Evolutionary conservation across 2,329 filamentous ascomycete genomes (phyloP).

Genomic region (Ophiostoma sp.): DNA sequence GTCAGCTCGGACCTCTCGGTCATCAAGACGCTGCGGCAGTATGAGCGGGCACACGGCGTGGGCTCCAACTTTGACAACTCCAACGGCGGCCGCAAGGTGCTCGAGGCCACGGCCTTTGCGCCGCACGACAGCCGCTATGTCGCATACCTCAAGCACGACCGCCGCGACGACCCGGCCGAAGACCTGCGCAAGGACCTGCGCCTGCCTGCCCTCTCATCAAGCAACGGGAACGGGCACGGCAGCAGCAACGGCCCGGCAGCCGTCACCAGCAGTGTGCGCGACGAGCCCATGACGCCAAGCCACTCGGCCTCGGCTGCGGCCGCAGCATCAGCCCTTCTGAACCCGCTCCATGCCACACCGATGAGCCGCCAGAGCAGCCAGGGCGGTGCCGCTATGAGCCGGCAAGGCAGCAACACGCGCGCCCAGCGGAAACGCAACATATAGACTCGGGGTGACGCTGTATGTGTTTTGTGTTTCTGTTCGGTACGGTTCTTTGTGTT

Average conservation of each 20-base stretch:
- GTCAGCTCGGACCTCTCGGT: constrained; percentile 51
- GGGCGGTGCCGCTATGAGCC: constrained; percentile 40
- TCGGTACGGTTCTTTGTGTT: background rate
- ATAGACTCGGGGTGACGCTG: background rate
- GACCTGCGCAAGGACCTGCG: constrained; percentile 47
- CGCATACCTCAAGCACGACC: constrained; percentile 42
- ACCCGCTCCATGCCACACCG: constrained; percentile 31
- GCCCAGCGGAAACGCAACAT: constrained; percentile 28
- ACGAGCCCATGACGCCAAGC: constrained; percentile 36
- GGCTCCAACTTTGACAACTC: constrained; percentile 52
- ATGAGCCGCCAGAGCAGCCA: constrained; percentile 14
- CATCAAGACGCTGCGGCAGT: constrained; percentile 54
- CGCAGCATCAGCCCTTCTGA: constrained; percentile 27
- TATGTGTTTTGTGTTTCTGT: background rate
- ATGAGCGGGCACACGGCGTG: constrained; percentile 47
- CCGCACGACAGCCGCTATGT: constrained; percentile 45
- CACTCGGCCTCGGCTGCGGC: background rate
- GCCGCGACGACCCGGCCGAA: constrained; percentile 42
- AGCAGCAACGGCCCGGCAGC: background rate
- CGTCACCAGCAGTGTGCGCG: constrained; percentile 41
- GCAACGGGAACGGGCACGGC: constrained; percentile 31
- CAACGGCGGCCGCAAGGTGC: constrained; percentile 49
- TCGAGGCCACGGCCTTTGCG: constrained; percentile 50
- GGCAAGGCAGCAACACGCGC: constrained; percentile 43
- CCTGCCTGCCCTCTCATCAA: constrained; percentile 37